Conservation (phyloP, 345 rosid species). For the Alliaria petiolata region DNA sequence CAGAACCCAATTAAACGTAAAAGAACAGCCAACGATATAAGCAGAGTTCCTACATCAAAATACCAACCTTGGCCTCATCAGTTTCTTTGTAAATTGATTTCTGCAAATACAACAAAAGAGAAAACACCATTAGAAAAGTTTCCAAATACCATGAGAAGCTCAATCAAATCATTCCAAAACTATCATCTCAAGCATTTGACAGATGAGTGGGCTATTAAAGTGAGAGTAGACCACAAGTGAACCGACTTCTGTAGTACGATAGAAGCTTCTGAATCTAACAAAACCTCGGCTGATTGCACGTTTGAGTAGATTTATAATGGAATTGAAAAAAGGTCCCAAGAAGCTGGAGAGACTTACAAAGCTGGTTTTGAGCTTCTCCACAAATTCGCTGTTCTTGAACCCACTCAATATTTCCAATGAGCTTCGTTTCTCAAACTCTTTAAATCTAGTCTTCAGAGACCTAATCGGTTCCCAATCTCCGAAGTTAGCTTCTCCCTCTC, state of each 20-base stretch:
- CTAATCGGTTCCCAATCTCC: constrained; percentile 83
- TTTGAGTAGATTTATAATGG: not conserved
- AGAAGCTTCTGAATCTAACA: not conserved
- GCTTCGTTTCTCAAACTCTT: constrained; percentile 81
- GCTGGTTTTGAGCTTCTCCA: constrained; percentile 83
- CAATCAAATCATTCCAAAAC: not conserved
- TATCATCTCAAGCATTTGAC: not conserved
- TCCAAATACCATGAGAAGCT: not conserved
- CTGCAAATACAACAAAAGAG: constrained; percentile 43
- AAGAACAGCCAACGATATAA: not conserved
- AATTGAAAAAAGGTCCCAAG: not conserved
- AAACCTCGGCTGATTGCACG: not conserved
- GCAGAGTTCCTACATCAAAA: constrained; percentile 6
- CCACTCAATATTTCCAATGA: constrained; percentile 62
- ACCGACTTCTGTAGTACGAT: not conserved
- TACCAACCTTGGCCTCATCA: constrained; percentile 71
- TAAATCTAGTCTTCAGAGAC: constrained; percentile 59
- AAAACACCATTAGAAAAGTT: constrained; percentile 14
- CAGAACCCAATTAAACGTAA: not conserved
- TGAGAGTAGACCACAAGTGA: not conserved
- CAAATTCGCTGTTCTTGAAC: constrained; percentile 64
- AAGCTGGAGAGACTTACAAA: constrained; percentile 47
- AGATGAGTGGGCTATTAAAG: not conserved
- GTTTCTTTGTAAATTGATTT: constrained; percentile 79
- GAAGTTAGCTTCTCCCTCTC: constrained; percentile 39